Conservation (phyloP, 108 stramenopile species). For the Skeletonema menzelii region DNA sequence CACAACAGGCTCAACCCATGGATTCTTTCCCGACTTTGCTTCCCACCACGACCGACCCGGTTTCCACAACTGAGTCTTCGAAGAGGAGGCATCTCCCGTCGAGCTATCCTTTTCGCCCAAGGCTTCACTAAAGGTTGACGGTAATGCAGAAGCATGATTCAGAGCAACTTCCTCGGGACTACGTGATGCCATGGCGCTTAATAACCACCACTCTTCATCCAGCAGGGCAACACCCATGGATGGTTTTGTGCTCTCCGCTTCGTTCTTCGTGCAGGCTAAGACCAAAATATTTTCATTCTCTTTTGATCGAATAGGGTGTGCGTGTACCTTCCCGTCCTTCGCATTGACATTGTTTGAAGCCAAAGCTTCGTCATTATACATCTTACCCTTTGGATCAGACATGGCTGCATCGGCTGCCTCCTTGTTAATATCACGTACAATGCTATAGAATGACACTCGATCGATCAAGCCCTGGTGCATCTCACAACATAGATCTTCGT, state of each 20-base stretch:
- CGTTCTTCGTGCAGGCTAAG: constrained; percentile 2
- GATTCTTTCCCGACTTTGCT: constrained; percentile 87
- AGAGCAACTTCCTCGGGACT: constrained; percentile 43
- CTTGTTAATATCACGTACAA: constrained; percentile 88
- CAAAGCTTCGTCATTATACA: constrained; percentile 21
- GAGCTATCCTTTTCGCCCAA: constrained; percentile 72
- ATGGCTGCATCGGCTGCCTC: constrained; percentile 58
- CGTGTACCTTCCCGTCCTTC: constrained; percentile 42
- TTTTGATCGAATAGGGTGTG: constrained; percentile 32
- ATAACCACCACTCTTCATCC: constrained; percentile 84
- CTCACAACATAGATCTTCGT: constrained; percentile 55
- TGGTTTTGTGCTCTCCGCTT: neutral
- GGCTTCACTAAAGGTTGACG: constrained; percentile 81
- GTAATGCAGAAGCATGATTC: constrained; percentile 49
- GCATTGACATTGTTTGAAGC: constrained; percentile 28
- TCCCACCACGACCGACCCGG: constrained; percentile 91
- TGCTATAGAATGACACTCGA: constrained; percentile 75
- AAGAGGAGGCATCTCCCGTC: constrained; percentile 4
- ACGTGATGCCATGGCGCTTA: constrained; percentile 64
- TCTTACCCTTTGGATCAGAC: constrained; percentile 25
- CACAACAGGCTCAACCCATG: constrained; percentile 86
- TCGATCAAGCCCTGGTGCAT: constrained; percentile 67
- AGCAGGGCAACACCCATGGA: constrained; percentile 57
- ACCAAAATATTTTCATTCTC: constrained; percentile 34
- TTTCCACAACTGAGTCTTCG: constrained; percentile 89